Evolutionary conservation across 73 alveolate genomes (phyloP), one percentile per base, ranked within the genome.

Genomic region (Blepharisma stoltei): DNA sequence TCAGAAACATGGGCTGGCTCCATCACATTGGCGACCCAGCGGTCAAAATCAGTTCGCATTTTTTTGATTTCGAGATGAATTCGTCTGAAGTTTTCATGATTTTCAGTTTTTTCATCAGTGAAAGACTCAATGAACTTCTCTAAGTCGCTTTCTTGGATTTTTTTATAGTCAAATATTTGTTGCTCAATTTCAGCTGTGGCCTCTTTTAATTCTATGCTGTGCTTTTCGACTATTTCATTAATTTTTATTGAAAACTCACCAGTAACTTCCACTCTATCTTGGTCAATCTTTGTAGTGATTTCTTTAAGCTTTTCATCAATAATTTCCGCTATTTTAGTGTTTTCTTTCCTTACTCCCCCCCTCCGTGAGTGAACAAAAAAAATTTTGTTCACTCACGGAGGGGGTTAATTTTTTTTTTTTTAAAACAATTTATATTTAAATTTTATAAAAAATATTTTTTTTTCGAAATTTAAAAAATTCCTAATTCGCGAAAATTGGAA

Each of bases 1-100:
- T 60, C 73, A 14, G 73, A 60, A 9, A 60, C 23, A 25, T 60
- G 73, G 4, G 73, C 73, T 20, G 73, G 73, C 46, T 60, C 73
- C 73, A 60, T 60, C 14, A 60, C 73, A 14, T n/a, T 60, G 11
- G 49, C 46, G 14, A 60, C 73, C 73, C 73, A 60, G 14, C 23
- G 14, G 23, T 60, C 73, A 25, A 60, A 60, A 20, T 60, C 73
- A 60, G 14, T 25, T 60, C 73, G 0, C 38, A 60, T n/a, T 60
- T 60, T 60, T 60, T 60, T 60, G 46, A 25, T 9, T 14, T 60
- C 73, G 0, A 25, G 11, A 0, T 14, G 14, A 25, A 25, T 60
- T 60, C 23, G 14, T 4, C 5, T 60, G 23, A 14, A n/a, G 5
- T n/a, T 60, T 25, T 60, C 73, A 18, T 14, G 14, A 60, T 14